Percentiles rank a stretch among this genome's conserved stretches.
Conservation (phyloP, 2,329 filamentous ascomycete genomes). For the Didymosphaeria variabile region DNA sequence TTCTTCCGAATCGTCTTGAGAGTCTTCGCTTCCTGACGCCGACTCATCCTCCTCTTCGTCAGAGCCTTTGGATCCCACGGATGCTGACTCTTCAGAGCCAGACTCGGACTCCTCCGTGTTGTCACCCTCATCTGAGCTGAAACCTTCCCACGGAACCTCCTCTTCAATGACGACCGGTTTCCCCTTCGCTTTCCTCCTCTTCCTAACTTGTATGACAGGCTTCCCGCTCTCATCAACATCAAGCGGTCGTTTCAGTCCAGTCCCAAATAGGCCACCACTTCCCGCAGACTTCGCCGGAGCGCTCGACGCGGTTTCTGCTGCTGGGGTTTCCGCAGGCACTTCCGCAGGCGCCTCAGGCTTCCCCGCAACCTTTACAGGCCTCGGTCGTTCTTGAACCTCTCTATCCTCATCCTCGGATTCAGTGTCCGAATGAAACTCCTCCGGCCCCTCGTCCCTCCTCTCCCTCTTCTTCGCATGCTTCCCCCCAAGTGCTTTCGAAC, state of each 20-base stretch:
- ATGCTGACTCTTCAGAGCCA: slow-evolving; percentile 21
- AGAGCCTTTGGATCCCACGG: slow-evolving; percentile 14
- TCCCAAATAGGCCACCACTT: slow-evolving; percentile 62
- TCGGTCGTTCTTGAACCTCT: slow-evolving; percentile 29
- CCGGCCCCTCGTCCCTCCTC: slow-evolving; percentile 62
- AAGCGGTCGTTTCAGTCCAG: slow-evolving; percentile 86
- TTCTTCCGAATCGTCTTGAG: slow-evolving; percentile 47
- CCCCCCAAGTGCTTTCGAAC: slow-evolving; percentile 78
- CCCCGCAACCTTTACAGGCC: slow-evolving; percentile 21
- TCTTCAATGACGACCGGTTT: slow-evolving; percentile 47
- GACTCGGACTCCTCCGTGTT: slow-evolving; percentile 26
- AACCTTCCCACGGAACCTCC: slow-evolving; percentile 69
- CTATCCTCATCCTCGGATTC: slow-evolving; percentile 62
- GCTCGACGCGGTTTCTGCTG: background rate
- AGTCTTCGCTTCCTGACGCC: slow-evolving; percentile 39
- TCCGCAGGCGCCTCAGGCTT: background rate
- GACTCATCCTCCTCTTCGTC: slow-evolving; percentile 26
- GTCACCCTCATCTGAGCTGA: slow-evolving; percentile 61
- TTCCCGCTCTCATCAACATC: slow-evolving; percentile 80
- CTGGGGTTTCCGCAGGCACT: slow-evolving; percentile 5
- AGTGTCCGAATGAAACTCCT: slow-evolving; percentile 44
- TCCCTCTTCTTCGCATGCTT: slow-evolving; percentile 70
- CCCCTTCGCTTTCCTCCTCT: slow-evolving; percentile 67
- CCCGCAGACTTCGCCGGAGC: slow-evolving; percentile 13
- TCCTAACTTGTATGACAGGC: slow-evolving; percentile 83